Conservation (phyloP, 140 eudicot genomes). For the Anethum foeniculum region DNA sequence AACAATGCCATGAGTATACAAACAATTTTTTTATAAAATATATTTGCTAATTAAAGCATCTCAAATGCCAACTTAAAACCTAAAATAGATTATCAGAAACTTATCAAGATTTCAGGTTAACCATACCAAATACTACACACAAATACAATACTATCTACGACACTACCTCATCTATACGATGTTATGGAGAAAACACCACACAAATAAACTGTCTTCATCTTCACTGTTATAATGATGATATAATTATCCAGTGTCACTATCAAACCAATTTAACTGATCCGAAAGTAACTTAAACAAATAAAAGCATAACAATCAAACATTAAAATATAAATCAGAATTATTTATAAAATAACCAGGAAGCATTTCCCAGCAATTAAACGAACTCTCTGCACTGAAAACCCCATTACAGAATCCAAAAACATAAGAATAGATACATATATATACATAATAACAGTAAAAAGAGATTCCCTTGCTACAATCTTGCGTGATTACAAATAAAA, state of each 20-base stretch:
- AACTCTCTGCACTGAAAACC: no score
- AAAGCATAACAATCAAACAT: neutral
- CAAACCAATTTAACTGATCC: neutral
- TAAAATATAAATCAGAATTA: no score
- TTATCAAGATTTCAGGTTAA: no score
- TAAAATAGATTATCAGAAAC: no score
- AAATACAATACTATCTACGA: neutral
- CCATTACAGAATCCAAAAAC: neutral
- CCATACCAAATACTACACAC: no score
- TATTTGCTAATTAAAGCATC: no score
- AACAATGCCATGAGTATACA: no score
- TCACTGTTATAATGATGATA: neutral
- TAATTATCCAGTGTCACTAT: neutral
- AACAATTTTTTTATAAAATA: no score
- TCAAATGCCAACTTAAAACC: no score
- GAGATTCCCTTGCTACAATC: neutral
- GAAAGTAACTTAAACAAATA: neutral
- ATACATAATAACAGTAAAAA: neutral
- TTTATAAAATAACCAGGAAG: neutral
- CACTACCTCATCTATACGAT: neutral
- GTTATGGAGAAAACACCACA: neutral
- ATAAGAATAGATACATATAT: neutral
- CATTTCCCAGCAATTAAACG: neutral
- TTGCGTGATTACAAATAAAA: neutral
- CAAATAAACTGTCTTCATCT: neutral